Percentiles rank a stretch among this genome's conserved stretches.
Evolutionary conservation across 495 filamentous ascomycete genomes (phyloP).

Genomic region (Xylaria longipes): DNA sequence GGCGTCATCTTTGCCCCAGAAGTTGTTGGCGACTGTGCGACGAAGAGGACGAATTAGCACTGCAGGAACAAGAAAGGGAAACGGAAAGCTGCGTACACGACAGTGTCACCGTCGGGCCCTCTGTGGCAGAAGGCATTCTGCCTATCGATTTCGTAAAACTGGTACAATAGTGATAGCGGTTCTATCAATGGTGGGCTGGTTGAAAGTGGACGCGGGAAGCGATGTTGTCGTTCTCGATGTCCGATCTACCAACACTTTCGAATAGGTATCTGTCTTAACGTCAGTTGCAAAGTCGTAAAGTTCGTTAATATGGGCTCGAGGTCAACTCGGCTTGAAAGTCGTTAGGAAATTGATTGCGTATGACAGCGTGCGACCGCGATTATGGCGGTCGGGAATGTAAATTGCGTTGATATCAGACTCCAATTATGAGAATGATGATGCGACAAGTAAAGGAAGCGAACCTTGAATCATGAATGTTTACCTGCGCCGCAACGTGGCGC

Average conservation of each 20-base stretch:
- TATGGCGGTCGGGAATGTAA: not conserved
- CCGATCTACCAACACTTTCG: not conserved
- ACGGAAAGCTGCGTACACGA: slow-evolving; percentile 35
- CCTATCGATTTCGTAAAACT: not conserved
- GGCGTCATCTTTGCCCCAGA: slow-evolving; percentile 99
- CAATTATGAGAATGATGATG: not conserved
- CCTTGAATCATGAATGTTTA: slow-evolving; percentile 2
- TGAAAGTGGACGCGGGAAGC: not conserved
- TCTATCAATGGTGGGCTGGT: not conserved
- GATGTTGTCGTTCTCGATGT: not conserved
- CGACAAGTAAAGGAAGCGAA: not conserved
- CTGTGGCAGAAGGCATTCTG: slow-evolving; percentile 41
- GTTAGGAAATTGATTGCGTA: not conserved
- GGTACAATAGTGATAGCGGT: not conserved
- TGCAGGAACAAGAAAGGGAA: not conserved
- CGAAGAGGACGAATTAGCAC: slow-evolving; percentile 29
- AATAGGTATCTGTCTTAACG: not conserved
- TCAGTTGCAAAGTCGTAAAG: not conserved
- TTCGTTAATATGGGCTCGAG: not conserved
- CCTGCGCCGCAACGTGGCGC: not conserved
- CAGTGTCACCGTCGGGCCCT: slow-evolving; percentile 42
- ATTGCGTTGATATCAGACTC: not conserved
- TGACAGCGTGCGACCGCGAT: not conserved
- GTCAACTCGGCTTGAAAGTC: not conserved
- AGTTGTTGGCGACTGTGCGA: slow-evolving; percentile 90